A percentile compares a stretch with the other conserved stretches of the same genome.
Conservation (phyloP, 192 early-diverging fungal genomes). For the Irineochytrium annulatum region DNA sequence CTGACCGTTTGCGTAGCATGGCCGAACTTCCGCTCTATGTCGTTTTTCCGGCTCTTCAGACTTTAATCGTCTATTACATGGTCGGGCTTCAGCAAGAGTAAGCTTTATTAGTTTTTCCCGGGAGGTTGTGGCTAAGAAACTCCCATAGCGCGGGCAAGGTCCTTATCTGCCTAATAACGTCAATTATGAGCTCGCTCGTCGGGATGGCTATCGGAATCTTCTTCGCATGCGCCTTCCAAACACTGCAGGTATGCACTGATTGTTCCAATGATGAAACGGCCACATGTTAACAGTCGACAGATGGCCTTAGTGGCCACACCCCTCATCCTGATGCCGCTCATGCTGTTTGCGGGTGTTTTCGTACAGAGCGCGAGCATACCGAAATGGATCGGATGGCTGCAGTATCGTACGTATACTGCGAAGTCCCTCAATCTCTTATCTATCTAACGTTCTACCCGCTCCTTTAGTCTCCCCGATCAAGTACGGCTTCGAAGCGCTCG, state of each 20-base stretch:
- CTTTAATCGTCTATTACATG: conserved; percentile 49
- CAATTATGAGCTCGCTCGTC: conserved; percentile 25
- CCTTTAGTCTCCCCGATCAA: conserved; percentile 38
- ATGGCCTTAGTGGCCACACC: conserved; percentile 40
- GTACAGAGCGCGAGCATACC: background rate
- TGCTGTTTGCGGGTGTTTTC: conserved; percentile 32
- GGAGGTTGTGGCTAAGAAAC: background rate
- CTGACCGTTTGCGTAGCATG: conserved; percentile 19
- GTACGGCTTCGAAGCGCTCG: conserved; percentile 43
- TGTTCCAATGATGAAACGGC: too few relatives aligned
- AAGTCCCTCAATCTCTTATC: background rate
- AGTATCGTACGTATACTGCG: conserved; percentile 6
- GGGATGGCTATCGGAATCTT: conserved; percentile 47
- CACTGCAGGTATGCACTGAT: conserved; percentile 20
- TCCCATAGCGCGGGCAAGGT: background rate
- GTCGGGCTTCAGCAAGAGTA: conserved; percentile 39
- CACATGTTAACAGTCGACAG: background rate
- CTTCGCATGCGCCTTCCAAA: conserved; percentile 34
- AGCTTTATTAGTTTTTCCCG: too few relatives aligned
- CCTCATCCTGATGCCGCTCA: conserved; percentile 39
- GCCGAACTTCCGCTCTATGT: conserved; percentile 52
- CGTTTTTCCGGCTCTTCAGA: conserved; percentile 35
- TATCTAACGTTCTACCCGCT: background rate
- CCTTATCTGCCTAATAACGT: background rate
- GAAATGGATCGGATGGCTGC: conserved; percentile 2